Evolutionary conservation across 345 rosid species (phyloP).

Genomic region (Euphorbia tirucalli): DNA sequence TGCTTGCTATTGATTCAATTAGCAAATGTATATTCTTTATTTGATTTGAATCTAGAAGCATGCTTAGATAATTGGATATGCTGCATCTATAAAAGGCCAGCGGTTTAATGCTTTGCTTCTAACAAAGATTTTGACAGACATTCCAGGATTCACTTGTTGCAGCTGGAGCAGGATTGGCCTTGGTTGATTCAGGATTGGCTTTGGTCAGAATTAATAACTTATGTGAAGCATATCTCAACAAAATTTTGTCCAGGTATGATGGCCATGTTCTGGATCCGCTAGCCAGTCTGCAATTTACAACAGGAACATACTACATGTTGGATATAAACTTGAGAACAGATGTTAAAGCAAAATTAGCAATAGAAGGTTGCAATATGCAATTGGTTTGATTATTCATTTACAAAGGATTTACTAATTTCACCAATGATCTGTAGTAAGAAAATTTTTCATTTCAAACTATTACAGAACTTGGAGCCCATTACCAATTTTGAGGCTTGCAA

Average conservation of each 20-base stretch:
- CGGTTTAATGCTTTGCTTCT: constrained; percentile 7
- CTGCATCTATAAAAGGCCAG: not conserved
- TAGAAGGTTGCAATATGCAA: no score
- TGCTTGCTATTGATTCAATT: not conserved
- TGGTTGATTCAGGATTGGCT: constrained; percentile 95
- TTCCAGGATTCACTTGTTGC: constrained; percentile 84
- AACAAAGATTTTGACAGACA: constrained; percentile 46
- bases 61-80: not conserved
- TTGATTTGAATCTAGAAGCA: not conserved
- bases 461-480: no score
- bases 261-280: constrained; percentile 88
- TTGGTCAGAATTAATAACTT: not conserved
- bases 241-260: constrained; percentile 56
- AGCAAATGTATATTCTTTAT: not conserved
- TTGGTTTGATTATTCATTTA: no score
- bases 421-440: no score
- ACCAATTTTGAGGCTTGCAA: no score
- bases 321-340: no score
- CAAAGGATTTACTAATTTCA: no score
- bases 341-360: no score
- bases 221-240: not conserved
- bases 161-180: constrained; percentile 90
- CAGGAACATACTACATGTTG: constrained; percentile 73
- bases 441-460: no score
- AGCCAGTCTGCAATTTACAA: constrained; percentile 80